phyloP scores from a whole-genome alignment of 495 filamentous ascomycete species.

The Neurospora sp. region DNA sequence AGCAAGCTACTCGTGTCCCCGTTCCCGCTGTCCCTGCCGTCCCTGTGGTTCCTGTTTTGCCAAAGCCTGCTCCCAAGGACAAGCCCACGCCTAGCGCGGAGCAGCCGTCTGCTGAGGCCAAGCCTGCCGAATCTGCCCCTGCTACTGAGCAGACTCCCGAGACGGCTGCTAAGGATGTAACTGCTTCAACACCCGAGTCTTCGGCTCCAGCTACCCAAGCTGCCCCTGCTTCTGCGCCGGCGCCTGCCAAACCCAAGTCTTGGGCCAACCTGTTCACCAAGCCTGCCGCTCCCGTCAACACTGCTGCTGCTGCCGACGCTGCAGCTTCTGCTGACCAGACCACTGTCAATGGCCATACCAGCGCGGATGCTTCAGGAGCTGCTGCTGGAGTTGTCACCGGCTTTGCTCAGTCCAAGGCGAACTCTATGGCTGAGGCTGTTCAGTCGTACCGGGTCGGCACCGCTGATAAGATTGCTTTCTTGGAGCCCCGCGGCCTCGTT shows the following conservation, averaged over 20 bases:
- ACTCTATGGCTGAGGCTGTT: constrained; percentile 63
- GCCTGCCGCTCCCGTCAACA: constrained; percentile 27
- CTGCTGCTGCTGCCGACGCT: constrained; percentile 15
- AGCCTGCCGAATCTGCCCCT: constrained; percentile 13
- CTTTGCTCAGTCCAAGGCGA: constrained; percentile 45
- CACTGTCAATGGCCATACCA: constrained; percentile 6
- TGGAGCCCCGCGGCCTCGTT: constrained; percentile 89
- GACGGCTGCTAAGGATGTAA: constrained; percentile 14
- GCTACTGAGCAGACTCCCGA: constrained; percentile 24
- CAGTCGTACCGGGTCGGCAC: constrained; percentile 50
- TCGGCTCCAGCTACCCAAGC: constrained; percentile 21
- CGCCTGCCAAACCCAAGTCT: constrained; percentile 50
- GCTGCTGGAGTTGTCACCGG: constrained; percentile 15
- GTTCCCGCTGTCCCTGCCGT: constrained; percentile 58
- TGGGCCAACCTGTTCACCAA: constrained; percentile 69
- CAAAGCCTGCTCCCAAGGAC: constrained; percentile 38
- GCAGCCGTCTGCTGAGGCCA: constrained; percentile 10
- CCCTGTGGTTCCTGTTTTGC: constrained; percentile 56
- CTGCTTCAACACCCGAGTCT: constrained; percentile 6
- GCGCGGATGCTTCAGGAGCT: constrained; percentile 6
- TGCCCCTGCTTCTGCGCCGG: constrained; percentile 29
- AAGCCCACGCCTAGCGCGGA: constrained; percentile 30
- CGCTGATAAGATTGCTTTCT: constrained; percentile 61
- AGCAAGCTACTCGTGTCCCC: constrained; percentile 37
- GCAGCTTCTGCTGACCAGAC: constrained; percentile 15